Base-by-base conservation (phyloP, 2,329 filamentous ascomycete genomes). In the Tolypocladium amazonense region DNA sequence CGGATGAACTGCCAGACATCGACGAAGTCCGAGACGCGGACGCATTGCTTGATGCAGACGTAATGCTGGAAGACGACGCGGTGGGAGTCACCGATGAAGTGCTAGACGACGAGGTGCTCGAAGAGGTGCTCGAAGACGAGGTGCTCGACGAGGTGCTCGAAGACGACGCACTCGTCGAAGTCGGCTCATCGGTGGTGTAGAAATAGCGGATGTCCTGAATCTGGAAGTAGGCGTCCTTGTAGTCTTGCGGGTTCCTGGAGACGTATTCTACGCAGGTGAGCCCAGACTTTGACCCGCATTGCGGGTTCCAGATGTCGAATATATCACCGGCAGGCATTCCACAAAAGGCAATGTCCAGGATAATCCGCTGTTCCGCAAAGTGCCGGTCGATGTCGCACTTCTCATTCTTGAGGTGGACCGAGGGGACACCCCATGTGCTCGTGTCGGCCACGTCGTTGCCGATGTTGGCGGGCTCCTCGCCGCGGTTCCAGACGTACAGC, bases 121-220 rank as follows among this genome's bases (percentile, higher is more conserved):
- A 41, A 18, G 33, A 35, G 33, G 37, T 12, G 37, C 38, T 41
- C 38, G 38, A 41, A 18, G 38, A 41, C 15, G 37, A 14, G 37
- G 12, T 38, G 12, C 37, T 38, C 4, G n/a, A n/a, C n/a, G n/a
- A n/a, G n/a, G 43, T 27, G 43, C 43, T 47, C 23, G 23, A 15
- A 11, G 23, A 25, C 43, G 43, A 27, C 23, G 23, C 5, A 5
- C 11, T 47, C 3, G 33, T 27, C 7, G 45, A 50, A 33, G 57
- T 30, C 9, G 35, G 20, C 43, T 23, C 45, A 14, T 30, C 41
- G 3, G n/a, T 20, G 3, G n/a, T 20, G 25, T 57, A 33, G 27
- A 43, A 58, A 35, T 56, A 56, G 2, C 60, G 58, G 25, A 62
- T 56, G 33, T 62, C 59, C 27, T 23, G 27, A 15, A 60, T 8